Base-by-base conservation (phyloP, 148 eudicot genomes). In the Oxyria digyna region DNA sequence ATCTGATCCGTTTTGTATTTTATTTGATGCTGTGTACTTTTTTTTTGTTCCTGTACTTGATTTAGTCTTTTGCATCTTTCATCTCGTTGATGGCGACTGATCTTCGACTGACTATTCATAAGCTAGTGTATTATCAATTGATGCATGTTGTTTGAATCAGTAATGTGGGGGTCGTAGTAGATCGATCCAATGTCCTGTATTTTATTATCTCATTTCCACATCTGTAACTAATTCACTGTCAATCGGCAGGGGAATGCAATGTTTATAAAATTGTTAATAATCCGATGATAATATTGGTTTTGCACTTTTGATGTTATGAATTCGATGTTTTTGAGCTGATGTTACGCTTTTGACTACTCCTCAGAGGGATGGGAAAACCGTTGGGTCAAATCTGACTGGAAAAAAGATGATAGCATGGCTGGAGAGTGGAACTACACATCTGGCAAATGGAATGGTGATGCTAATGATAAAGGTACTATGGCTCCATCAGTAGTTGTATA, bases 391-490 rank as follows among this genome's bases (percentile, higher is more conserved):
- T 94, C 96, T 37, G 97, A 94, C 49, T 94, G 98, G 97, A 94
- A 94, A 83, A 86, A 81, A 77, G 98, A 90, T 54, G 97, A 90
- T 46, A 90, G 81, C 70, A 77, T 80, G 85, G 97, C 97, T 69
- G 98, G 98, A 71, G 98, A 94, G 76, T 90, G 98, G 98, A 94
- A 94, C 76, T 85, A 85, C 78, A 94, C 98, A 2, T 83, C 97
- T 48, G 98, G 98, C 50, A 87, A 94, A 84, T 94, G 98, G 98
- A 85, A 84, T 62, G 98, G 98, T 21, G 90, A 94, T 70, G 63
- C 89, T 27, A 74, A 94, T 46, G 91, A 94, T 75, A 90, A 88
- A 87, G 97, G 96, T 92, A 81, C 11, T 63, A 10, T n/a, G 32
- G 8, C 26, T 35, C 6, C 24, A 20, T n/a, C 31, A 69, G 54